phyloP scores from a whole-genome alignment of 2,329 filamentous ascomycete species.

The Grosmannia serpens region DNA sequence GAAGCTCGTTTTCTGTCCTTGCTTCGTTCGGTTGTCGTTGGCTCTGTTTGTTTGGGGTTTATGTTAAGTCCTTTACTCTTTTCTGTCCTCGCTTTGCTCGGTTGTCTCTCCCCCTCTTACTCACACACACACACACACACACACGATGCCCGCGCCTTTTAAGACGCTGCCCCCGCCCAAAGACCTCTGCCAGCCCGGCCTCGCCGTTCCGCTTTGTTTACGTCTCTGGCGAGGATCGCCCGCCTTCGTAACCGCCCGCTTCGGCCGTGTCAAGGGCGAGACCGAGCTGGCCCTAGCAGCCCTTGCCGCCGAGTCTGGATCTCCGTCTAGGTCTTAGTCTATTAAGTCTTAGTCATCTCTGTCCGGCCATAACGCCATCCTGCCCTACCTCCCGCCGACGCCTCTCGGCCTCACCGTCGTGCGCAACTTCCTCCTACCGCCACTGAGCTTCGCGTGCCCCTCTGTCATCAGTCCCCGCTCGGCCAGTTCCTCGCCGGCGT shows the following conservation, averaged over 20 bases:
- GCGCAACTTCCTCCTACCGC: slow-evolving; percentile 15
- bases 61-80: background rate
- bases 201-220: slow-evolving; percentile 54
- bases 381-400: slow-evolving; percentile 27
- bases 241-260: slow-evolving; percentile 42
- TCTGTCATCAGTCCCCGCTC: slow-evolving; percentile 27
- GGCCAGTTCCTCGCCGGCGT: slow-evolving; percentile 32
- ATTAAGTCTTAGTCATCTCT: slow-evolving; percentile 43
- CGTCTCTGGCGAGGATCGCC: slow-evolving; percentile 54
- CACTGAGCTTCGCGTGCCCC: slow-evolving; percentile 14
- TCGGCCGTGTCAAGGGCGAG: slow-evolving; percentile 54
- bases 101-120: no score
- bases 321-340: no score
- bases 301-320: slow-evolving; percentile 25
- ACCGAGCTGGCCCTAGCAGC: slow-evolving; percentile 48
- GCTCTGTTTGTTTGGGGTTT: no score
- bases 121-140: no score
- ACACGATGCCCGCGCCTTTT: background rate
- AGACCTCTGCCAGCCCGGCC: background rate
- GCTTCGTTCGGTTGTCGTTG: background rate
- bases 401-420: slow-evolving; percentile 3
- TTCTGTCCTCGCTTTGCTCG: background rate
- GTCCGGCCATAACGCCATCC: slow-evolving; percentile 33
- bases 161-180: slow-evolving; percentile 33
- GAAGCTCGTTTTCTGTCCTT: background rate